Percentiles rank a stretch among this genome's conserved stretches.
phyloP scores from a whole-genome alignment of 306 rosid species.

The Chamaecrista fasciculata region DNA sequence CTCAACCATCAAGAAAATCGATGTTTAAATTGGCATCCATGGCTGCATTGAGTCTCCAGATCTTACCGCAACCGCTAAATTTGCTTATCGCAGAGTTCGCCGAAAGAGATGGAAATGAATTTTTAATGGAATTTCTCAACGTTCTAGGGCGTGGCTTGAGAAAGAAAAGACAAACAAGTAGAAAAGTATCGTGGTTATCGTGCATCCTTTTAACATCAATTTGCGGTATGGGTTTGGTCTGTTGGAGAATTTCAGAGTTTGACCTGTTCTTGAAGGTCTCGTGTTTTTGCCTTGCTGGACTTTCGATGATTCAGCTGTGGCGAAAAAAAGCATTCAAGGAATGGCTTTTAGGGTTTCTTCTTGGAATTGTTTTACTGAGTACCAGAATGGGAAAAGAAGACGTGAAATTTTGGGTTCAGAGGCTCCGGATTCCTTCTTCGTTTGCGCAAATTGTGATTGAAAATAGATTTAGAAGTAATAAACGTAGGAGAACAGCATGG shows the following conservation, averaged over 20 bases:
- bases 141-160: constrained; percentile 13
- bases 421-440: constrained; percentile 23
- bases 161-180: neutral
- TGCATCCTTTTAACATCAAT: neutral
- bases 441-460: constrained; percentile 6
- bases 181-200: neutral
- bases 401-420: constrained; percentile 33
- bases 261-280: constrained; percentile 31
- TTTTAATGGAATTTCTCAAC: neutral
- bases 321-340: constrained; percentile 25
- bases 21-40: constrained; percentile 43
- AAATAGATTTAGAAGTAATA: constrained; percentile 21
- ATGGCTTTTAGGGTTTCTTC: constrained; percentile 39
- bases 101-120: neutral
- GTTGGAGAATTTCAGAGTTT: constrained; percentile 29
- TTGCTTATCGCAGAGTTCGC: constrained; percentile 33
- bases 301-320: constrained; percentile 28
- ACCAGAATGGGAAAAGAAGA: constrained; percentile 34
- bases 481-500: neutral
- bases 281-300: constrained; percentile 19
- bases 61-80: constrained; percentile 45
- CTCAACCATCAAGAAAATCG: constrained; percentile 23
- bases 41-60: constrained; percentile 36
- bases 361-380: constrained; percentile 37
- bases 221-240: constrained; percentile 32